Evolutionary conservation across 2,329 filamentous ascomycete genomes (phyloP).

Genomic region (Xylariaceae sp.): DNA sequence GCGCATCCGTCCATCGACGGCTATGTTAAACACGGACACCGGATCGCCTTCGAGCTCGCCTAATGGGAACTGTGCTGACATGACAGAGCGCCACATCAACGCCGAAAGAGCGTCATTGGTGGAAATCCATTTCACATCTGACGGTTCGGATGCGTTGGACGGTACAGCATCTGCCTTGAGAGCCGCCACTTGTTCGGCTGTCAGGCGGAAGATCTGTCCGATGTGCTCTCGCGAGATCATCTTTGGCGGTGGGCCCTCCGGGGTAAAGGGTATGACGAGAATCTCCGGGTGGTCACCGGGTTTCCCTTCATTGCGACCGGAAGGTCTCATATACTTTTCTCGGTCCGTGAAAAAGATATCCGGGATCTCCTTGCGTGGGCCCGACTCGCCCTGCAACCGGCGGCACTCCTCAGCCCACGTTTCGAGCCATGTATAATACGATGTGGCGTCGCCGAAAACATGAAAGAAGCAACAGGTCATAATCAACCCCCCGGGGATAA

Average conservation of each 20-base stretch:
- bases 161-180: conserved; percentile 32
- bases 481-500: conserved; percentile 29
- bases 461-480: conserved; percentile 29
- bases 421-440: conserved; percentile 31
- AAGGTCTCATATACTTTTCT: conserved; percentile 28
- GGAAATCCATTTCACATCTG: conserved; percentile 27
- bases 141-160: conserved; percentile 24
- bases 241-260: conserved; percentile 29
- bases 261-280: conserved; percentile 29
- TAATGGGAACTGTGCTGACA: conserved; percentile 28
- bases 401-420: conserved; percentile 35
- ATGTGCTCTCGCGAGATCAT: conserved; percentile 30
- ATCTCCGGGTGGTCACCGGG: conserved; percentile 32
- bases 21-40: conserved; percentile 34
- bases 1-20: conserved; percentile 34
- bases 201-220: conserved; percentile 33
- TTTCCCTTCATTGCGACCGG: conserved; percentile 26
- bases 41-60: conserved; percentile 29
- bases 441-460: conserved; percentile 32
- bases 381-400: conserved; percentile 27
- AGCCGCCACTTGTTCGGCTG: conserved; percentile 24
- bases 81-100: conserved; percentile 34
- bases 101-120: conserved; percentile 35
- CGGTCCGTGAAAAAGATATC: conserved; percentile 30
- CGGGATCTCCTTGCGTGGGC: conserved; percentile 23